Conservation (phyloP, 2,329 filamentous ascomycete species). For the Stagonosporopsis rhizophila region DNA sequence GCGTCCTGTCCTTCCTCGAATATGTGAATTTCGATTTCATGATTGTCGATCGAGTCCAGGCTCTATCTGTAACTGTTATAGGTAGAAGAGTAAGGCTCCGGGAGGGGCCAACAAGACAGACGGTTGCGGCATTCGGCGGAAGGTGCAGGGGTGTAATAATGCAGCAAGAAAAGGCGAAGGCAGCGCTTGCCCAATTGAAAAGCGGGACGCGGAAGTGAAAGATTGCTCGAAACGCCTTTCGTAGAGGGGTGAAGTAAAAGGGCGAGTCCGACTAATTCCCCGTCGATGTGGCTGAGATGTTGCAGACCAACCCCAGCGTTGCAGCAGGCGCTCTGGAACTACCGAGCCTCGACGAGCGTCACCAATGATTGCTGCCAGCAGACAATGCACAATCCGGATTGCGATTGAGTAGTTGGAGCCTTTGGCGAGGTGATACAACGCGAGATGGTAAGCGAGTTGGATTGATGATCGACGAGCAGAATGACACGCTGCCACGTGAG, state of each 20-base stretch:
- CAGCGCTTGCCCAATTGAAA: constrained; percentile 3
- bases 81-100: constrained; percentile 14
- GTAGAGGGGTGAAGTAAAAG: constrained; percentile 2
- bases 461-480: constrained; percentile 14
- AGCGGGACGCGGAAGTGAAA: neutral
- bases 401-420: neutral
- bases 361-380: constrained; percentile 16
- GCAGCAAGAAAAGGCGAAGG: constrained; percentile 15
- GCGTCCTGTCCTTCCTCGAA: constrained; percentile 26
- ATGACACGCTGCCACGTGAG: constrained; percentile 20
- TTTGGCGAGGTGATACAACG: constrained; percentile 18
- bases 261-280: neutral
- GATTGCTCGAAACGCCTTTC: neutral
- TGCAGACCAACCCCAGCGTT: constrained; percentile 1
- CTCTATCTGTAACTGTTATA: constrained; percentile 15
- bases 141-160: constrained; percentile 17
- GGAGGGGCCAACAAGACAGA: neutral
- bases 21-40: constrained; percentile 31
- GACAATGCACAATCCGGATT: constrained; percentile 12
- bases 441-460: constrained; percentile 19
- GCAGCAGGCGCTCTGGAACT: neutral
- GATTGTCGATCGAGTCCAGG: constrained; percentile 11
- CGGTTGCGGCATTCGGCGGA: constrained; percentile 19
- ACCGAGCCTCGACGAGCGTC: constrained; percentile 4
- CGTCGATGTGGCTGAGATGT: neutral